Evolutionary conservation across 1,284 basidiomycete species (phyloP).

Genomic region (Sanghuangporus sanghuang): DNA sequence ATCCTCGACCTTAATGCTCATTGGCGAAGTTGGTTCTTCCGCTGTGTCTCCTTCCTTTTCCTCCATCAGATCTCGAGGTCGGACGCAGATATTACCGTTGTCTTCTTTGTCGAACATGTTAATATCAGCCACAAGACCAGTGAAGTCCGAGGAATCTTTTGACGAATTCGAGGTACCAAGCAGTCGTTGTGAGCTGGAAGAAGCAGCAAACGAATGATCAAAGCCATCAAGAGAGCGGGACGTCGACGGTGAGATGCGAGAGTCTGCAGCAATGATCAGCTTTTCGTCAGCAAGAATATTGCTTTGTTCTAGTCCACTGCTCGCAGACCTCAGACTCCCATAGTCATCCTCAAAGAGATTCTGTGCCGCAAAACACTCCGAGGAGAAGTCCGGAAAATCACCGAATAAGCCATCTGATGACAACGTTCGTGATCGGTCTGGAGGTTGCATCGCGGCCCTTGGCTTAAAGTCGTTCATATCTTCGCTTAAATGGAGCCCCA

Average conservation of each 20-base stretch:
- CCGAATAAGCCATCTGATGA: background rate
- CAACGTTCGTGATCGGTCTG: background rate
- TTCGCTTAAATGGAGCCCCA: background rate
- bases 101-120: slow-evolving; percentile 34
- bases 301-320: background rate
- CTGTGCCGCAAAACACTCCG: background rate
- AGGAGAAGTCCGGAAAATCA: background rate
- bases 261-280: background rate
- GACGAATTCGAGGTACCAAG: background rate
- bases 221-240: background rate
- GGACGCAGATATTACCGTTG: slow-evolving; percentile 31
- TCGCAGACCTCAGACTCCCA: background rate
- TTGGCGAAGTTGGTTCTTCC: background rate
- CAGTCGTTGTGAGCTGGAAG: background rate
- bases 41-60: background rate
- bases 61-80: slow-evolving; percentile 42
- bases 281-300: slow-evolving; percentile 1
- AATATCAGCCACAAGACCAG: slow-evolving; percentile 35
- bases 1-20: background rate
- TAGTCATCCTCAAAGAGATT: background rate
- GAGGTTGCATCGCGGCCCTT: background rate
- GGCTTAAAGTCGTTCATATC: background rate
- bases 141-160: background rate
- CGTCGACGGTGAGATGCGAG: background rate
- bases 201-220: background rate